These are phyloP conservation scores for Amanita rimosa DNA, from an alignment of 768 basidiomycete species.

Conservation along the genomic window DNA sequence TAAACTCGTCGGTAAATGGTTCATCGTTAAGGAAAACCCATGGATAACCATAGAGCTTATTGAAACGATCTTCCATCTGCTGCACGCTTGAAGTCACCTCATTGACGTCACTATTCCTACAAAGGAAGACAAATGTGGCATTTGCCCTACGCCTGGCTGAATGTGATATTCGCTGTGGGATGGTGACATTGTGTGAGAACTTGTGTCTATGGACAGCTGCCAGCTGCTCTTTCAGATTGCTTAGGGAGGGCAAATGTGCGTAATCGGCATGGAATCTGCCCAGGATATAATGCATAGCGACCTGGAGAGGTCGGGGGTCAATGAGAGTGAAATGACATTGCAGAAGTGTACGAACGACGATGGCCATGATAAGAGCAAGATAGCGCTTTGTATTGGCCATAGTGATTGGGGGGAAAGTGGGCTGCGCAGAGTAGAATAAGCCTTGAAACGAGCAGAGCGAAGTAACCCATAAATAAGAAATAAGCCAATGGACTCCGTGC, in stretches of 20 bases:
- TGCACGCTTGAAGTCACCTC: conserved; percentile 47
- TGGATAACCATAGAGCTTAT: conserved; percentile 62
- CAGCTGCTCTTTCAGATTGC: conserved; percentile 23
- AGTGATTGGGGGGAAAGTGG: conserved; percentile 3
- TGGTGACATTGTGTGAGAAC: neutral
- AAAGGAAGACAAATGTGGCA: conserved; percentile 73
- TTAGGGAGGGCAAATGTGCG: conserved; percentile 31
- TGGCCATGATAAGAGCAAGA: conserved; percentile 32
- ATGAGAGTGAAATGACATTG: neutral
- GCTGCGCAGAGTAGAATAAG: conserved; percentile 10
- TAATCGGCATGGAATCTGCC: conserved; percentile 40
- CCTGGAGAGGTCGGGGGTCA: conserved; percentile 20
- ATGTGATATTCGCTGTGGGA: neutral
- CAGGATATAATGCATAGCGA: conserved; percentile 45
- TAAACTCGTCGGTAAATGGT: conserved; percentile 65
- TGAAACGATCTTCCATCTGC: conserved; percentile 77
- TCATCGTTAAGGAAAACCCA: conserved; percentile 84
- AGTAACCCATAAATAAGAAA: neutral
- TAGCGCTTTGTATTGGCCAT: conserved; percentile 50
- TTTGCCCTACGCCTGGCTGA: conserved; percentile 37
- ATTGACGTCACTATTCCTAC: conserved; percentile 39
- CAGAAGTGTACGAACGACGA: conserved; percentile 27
- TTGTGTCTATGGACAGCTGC: neutral
- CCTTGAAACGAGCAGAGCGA: neutral
- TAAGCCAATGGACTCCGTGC: too few relatives aligned